These are phyloP conservation scores for Purpureocillium takamizusanense DNA, from an alignment of 2,329 filamentous ascomycete species.

Conservation along the genomic window DNA sequence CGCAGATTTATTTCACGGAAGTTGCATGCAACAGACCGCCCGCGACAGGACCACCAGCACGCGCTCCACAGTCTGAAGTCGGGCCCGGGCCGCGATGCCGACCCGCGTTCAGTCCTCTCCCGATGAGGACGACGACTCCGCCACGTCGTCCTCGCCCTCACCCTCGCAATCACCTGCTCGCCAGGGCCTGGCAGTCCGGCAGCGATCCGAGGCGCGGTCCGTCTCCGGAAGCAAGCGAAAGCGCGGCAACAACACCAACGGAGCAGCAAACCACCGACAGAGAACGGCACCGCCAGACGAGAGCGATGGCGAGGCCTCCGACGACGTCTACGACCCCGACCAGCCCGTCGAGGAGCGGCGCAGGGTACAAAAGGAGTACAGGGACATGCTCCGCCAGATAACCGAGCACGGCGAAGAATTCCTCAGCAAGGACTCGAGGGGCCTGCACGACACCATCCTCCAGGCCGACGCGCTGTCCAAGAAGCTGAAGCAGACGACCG, in stretches of 20 bases:
- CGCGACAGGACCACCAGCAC: neutral
- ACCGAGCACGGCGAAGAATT: conserved; percentile 67
- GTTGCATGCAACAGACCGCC: too few species aligned
- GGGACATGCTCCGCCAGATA: conserved; percentile 52
- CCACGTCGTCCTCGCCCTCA: conserved; percentile 5
- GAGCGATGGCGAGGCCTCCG: conserved; percentile 10
- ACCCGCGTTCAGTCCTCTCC: conserved; percentile 11
- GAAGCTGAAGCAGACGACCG: conserved; percentile 75
- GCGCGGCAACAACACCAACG: conserved; percentile 15
- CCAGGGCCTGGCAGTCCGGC: conserved; percentile 14
- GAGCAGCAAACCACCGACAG: conserved; percentile 12
- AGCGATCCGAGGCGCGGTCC: conserved; percentile 11
- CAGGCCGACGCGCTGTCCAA: conserved; percentile 57
- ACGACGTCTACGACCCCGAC: conserved; percentile 66
- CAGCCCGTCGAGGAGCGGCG: conserved; percentile 70
- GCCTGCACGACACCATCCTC: conserved; percentile 56
- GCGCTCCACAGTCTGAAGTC: too few species aligned
- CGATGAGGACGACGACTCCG: conserved; percentile 12
- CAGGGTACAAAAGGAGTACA: conserved; percentile 57
- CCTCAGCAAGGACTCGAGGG: conserved; percentile 54
- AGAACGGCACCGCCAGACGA: conserved; percentile 8
- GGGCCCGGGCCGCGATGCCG: conserved; percentile 13
- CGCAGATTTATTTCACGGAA: too few species aligned
- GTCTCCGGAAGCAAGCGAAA: conserved; percentile 22
- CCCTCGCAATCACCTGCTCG: conserved; percentile 10